Conservation (phyloP, 805 yeast species). For the Yarrowia porcina region DNA sequence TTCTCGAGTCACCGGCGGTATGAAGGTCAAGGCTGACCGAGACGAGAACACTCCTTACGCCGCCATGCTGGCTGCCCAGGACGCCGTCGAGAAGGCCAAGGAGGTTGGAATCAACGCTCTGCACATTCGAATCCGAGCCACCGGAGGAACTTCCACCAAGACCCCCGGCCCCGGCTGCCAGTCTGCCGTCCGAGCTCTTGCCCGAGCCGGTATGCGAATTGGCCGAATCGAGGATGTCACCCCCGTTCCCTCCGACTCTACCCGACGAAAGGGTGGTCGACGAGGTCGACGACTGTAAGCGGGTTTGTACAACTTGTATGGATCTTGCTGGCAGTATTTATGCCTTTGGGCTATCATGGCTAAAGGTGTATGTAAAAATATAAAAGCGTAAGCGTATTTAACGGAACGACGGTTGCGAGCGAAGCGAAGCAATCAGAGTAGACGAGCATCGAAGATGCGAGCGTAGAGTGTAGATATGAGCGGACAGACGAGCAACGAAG, state of each 20-base stretch:
- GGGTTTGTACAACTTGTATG: background rate
- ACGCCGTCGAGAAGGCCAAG: conserved; percentile 97
- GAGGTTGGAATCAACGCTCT: conserved; percentile 99
- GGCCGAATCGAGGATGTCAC: conserved; percentile 99
- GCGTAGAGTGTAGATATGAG: no score
- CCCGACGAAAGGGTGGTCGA: conserved; percentile 99
- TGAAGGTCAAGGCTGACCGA: conserved; percentile 99
- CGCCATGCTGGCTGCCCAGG: conserved; percentile 99
- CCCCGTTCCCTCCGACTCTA: conserved; percentile 99
- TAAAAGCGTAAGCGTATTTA: conserved; percentile 20
- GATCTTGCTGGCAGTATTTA: conserved; percentile 1
- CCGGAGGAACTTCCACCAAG: conserved; percentile 99
- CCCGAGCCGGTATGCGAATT: conserved; percentile 99
- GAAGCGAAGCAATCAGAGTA: background rate
- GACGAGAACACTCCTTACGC: conserved; percentile 99
- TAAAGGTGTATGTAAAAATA: background rate
- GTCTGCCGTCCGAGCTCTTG: conserved; percentile 97
- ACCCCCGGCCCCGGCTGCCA: conserved; percentile 99
- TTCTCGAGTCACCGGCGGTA: conserved; percentile 99
- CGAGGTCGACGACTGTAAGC: conserved; percentile 98
- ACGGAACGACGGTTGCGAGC: background rate
- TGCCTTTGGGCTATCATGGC: background rate
- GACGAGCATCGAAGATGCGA: background rate
- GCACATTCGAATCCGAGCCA: conserved; percentile 99
- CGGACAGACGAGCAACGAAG: no score